Evolutionary conservation across 2,329 filamentous ascomycete genomes (phyloP).

Genomic region (Hymenoscyphus scutula): DNA sequence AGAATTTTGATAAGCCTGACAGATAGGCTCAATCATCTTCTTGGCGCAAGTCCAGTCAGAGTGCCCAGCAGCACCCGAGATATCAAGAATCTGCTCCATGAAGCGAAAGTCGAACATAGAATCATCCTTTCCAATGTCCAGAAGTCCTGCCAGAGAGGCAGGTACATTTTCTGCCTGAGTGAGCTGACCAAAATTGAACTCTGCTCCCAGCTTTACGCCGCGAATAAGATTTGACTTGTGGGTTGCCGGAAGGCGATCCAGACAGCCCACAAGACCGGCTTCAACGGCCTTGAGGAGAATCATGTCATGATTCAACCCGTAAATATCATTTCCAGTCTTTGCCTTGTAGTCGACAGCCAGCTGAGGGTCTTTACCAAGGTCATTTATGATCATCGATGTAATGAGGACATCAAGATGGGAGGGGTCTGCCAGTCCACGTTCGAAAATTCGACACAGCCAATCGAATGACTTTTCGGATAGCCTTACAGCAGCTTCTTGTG

Average conservation of each 20-base stretch:
- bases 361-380: not conserved
- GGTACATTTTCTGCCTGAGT: not conserved
- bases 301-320: not conserved
- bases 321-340: not conserved
- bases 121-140: not conserved
- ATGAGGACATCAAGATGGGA: not conserved
- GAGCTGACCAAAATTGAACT: not conserved
- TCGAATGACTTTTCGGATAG: not conserved
- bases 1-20: not conserved
- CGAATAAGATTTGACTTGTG: not conserved
- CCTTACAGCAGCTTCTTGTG: not conserved
- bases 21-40: not conserved
- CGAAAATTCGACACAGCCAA: not conserved
- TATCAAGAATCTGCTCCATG: not conserved
- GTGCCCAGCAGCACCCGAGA: not conserved
- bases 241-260: not conserved
- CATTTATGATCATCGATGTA: not conserved
- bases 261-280: not conserved
- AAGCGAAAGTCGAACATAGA: not conserved
- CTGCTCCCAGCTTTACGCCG: not conserved
- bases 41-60: not conserved
- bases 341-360: not conserved
- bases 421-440: not conserved
- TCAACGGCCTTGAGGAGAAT: not conserved
- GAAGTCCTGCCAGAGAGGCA: not conserved